A percentile compares a stretch with the other conserved stretches of the same genome.
phyloP scores from a whole-genome alignment of 768 basidiomycete genomes.

The Filobasidium floriforme region DNA sequence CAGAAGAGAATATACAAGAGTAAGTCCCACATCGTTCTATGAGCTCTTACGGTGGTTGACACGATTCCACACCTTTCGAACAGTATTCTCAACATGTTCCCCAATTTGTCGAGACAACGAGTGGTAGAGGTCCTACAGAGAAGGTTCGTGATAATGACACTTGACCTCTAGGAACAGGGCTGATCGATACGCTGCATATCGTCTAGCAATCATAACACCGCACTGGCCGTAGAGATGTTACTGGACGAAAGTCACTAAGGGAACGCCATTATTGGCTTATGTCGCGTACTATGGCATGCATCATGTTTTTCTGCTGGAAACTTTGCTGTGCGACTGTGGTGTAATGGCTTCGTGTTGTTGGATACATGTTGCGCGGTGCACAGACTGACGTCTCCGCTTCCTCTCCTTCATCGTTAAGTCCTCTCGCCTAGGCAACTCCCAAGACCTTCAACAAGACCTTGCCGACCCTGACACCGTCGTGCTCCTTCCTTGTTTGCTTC shows the following conservation, averaged over 20 bases:
- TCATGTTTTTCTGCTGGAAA: no score
- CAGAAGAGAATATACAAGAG: slow-evolving; percentile 64
- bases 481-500: slow-evolving; percentile 22
- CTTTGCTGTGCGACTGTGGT: no score
- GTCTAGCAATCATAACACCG: slow-evolving; percentile 59
- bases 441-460: slow-evolving; percentile 27
- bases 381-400: no score
- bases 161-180: not conserved
- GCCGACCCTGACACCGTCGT: slow-evolving; percentile 30
- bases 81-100: slow-evolving; percentile 71
- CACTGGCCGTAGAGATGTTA: slow-evolving; percentile 73
- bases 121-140: slow-evolving; percentile 70
- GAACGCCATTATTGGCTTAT: not conserved
- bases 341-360: no score
- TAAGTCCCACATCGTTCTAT: slow-evolving; percentile 22
- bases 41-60: not conserved
- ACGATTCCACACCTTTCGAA: not conserved
- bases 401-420: not conserved
- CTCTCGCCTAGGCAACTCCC: slow-evolving; percentile 23
- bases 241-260: slow-evolving; percentile 45
- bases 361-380: no score
- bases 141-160: slow-evolving; percentile 54
- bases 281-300: no score
- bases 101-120: slow-evolving; percentile 63
- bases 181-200: slow-evolving; percentile 18